These are phyloP conservation scores for Stellera chamaejasme DNA, from an alignment of 345 rosid genomes.

Conservation along the genomic window DNA sequence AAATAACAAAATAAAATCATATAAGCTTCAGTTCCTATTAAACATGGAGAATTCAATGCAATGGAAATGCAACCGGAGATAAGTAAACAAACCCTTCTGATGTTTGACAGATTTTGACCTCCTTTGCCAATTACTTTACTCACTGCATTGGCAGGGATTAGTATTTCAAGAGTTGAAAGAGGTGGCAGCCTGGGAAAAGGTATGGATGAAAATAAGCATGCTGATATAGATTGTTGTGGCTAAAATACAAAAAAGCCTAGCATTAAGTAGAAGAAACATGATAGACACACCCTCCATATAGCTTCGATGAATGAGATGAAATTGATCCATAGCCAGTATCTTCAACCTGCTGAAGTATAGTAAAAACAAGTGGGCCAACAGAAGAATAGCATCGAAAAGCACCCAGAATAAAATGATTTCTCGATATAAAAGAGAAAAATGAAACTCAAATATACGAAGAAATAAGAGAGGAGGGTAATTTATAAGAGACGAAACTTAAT, in stretches of 20 bases:
- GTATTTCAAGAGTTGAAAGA: constrained; percentile 54
- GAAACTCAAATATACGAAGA: background rate
- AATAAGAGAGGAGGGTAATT: background rate
- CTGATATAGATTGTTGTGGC: too few species aligned
- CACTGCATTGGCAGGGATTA: constrained; percentile 80
- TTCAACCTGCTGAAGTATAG: constrained; percentile 32
- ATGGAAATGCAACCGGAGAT: background rate
- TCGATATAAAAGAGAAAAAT: background rate
- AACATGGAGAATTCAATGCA: too few species aligned
- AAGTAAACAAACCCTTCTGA: constrained; percentile 41
- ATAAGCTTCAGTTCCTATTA: too few species aligned
- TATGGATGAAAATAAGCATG: too few species aligned
- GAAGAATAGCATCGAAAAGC: background rate
- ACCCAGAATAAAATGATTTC: background rate
- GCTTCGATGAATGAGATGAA: constrained; percentile 63
- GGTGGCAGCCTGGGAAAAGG: constrained; percentile 41
- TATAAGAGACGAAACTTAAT: background rate
- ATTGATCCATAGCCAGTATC: constrained; percentile 59
- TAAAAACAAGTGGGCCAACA: constrained; percentile 1
- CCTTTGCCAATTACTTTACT: constrained; percentile 92
- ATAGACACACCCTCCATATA: constrained; percentile 65
- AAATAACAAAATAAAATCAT: too few species aligned
- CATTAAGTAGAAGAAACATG: constrained; percentile 2
- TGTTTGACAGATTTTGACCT: constrained; percentile 81
- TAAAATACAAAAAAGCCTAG: background rate